Base-by-base conservation (phyloP, 2,329 filamentous ascomycete genomes). In the Aschersonia sp. region DNA sequence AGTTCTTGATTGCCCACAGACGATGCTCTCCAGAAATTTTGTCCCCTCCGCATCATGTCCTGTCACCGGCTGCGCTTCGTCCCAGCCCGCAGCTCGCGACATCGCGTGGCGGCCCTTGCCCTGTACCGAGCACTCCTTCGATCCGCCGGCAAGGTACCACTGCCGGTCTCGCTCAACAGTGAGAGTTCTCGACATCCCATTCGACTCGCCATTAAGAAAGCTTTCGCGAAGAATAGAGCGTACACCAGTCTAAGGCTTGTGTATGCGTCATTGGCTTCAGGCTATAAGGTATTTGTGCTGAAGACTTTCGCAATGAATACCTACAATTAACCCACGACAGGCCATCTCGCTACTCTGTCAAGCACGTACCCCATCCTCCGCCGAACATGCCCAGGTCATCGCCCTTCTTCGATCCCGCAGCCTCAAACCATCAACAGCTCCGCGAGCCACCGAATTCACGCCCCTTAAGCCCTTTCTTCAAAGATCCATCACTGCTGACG, bases 101-200 rank as follows among this genome's bases (percentile, higher is more conserved):
- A 80, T 58, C 70, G 76, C 51, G 60, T 57, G 56, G 75, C 76
- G 57, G 75, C 78, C 59, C 73, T 85, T 52, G 82, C 84, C 46
- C 77, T 91, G 45, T 89, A 83, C 65, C 75, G 82, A 52, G 79
- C 83, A 38, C 75, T 91, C 48, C 65, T 88, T 47, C 71, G 71
- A 52, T 73, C 78, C 63, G 78, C 72, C 50, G 61, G 67, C 31
- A 67, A 63, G 41, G 64, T 84, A 35, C 65, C 72, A 1, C 64
- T 85, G 2, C 72, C 76, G 1, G 56, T 68, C 58, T 66, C 76
- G 44, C 46, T 58, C 4, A 52, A 32, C 57, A 32, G 5, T 2
- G 3, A 5, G 7, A 5, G 3, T 3, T 56, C 41, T 20, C 58
- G 57, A 49, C 64, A 10, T 40, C 29, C 48, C 4, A 45, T 47